A percentile compares a stretch with the other conserved stretches of the same genome.
phyloP scores from a whole-genome alignment of 495 filamentous ascomycete species.

The Pyronema domesticum region DNA sequence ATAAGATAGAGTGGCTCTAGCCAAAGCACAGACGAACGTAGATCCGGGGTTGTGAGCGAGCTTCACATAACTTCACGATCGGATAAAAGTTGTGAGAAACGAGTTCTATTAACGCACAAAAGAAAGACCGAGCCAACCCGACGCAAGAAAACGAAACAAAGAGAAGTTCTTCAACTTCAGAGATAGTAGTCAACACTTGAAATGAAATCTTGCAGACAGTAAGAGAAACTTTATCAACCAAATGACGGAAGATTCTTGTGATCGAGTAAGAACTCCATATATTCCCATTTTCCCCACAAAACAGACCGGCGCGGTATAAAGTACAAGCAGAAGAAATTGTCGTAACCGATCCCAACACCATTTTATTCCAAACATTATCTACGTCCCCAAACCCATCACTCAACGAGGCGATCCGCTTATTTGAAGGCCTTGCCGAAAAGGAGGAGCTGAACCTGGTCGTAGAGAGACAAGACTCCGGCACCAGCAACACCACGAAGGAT shows the following conservation, averaged over 20 bases:
- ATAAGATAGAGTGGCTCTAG: no score
- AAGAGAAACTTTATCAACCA: no score
- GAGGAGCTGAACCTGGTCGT: constrained; percentile 95
- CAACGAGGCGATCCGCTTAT: constrained; percentile 34
- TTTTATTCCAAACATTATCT: constrained; percentile 11
- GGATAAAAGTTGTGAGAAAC: no score
- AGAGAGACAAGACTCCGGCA: constrained; percentile 99
- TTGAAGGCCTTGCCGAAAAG: constrained; percentile 99
- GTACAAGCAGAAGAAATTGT: constrained; percentile 10
- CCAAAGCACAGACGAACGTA: no score
- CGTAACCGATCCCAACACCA: constrained; percentile 4
- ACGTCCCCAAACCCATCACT: constrained; percentile 13
- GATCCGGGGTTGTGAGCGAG: no score
- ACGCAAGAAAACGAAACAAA: no score
- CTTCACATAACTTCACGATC: no score
- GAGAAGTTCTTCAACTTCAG: no score
- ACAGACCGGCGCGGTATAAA: constrained; percentile 2
- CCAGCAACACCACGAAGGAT: constrained; percentile 99
- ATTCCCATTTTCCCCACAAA: neutral
- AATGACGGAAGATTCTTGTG: constrained; percentile 1
- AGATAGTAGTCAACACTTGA: no score
- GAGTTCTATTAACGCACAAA: no score
- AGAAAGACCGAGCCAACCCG: no score
- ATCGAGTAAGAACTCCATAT: constrained; percentile 2
- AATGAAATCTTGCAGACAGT: no score